phyloP scores from a whole-genome alignment of 2,329 filamentous ascomycete species.

The Raffaelea arxii region DNA sequence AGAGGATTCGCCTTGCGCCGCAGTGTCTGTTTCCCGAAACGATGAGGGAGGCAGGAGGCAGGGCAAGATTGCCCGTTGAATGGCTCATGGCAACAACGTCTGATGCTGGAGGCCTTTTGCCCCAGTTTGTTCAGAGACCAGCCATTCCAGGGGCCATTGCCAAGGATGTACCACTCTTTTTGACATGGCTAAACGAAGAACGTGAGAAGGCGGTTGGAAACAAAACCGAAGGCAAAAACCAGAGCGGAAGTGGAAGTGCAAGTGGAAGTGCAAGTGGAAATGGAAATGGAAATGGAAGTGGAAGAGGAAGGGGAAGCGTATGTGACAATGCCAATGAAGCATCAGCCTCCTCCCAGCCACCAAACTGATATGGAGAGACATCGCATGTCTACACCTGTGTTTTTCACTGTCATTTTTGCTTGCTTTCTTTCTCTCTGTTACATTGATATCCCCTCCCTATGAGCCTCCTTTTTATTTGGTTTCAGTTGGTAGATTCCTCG shows the following conservation, averaged over 20 bases:
- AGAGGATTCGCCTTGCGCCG: conserved; percentile 52
- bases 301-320: background rate
- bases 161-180: conserved; percentile 62
- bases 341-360: background rate
- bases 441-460: too few relatives aligned
- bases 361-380: background rate
- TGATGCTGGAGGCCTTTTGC: conserved; percentile 58
- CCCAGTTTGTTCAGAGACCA: conserved; percentile 55
- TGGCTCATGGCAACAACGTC: conserved; percentile 74
- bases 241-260: background rate
- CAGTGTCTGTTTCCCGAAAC: conserved; percentile 26
- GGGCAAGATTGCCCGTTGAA: too few relatives aligned
- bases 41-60: conserved; percentile 11
- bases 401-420: background rate
- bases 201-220: conserved; percentile 15
- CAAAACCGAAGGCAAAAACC: background rate
- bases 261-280: background rate
- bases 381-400: background rate
- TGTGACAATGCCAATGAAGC: background rate
- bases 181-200: conserved; percentile 48
- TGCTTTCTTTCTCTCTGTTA: too few relatives aligned
- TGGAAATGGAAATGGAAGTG: too few relatives aligned
- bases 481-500: too few relatives aligned
- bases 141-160: conserved; percentile 53
- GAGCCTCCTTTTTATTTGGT: too few relatives aligned